A percentile compares a stretch with the other conserved stretches of the same genome.
These are phyloP conservation scores for Calonectria ilicicola DNA, from an alignment of 2,329 filamentous ascomycete genomes.

Conservation along the genomic window DNA sequence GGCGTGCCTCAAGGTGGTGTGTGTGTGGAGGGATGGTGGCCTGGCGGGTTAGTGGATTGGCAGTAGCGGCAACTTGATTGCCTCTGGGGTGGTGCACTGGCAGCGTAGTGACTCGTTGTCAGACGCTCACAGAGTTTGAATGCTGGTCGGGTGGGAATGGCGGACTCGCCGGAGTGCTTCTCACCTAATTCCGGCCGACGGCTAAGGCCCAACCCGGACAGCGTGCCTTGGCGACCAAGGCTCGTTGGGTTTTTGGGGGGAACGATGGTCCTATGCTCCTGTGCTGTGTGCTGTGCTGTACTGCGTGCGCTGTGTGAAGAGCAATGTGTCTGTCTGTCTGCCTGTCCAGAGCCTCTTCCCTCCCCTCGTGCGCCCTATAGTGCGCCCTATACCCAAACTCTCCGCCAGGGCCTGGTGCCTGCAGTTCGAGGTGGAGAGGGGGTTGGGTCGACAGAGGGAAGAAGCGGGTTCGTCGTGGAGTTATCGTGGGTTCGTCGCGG, in stretches of 20 bases:
- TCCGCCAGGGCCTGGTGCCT: background rate
- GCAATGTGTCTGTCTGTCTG: too few species aligned
- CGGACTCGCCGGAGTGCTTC: conserved; percentile 14
- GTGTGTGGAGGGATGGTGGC: conserved; percentile 15
- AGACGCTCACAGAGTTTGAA: conserved; percentile 18
- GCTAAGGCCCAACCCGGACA: conserved; percentile 9
- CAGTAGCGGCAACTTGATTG: conserved; percentile 6
- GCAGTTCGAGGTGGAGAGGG: conserved; percentile 1
- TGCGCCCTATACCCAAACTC: background rate
- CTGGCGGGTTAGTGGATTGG: conserved; percentile 2
- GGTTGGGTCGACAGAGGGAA: background rate
- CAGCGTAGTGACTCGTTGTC: conserved; percentile 10
- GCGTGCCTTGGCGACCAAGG: background rate
- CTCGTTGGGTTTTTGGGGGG: background rate
- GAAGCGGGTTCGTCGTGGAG: conserved; percentile 2
- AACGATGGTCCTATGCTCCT: background rate
- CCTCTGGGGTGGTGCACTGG: conserved; percentile 5
- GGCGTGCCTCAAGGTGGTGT: conserved; percentile 25
- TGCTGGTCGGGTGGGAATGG: conserved; percentile 10
- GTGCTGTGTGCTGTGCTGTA: too few species aligned
- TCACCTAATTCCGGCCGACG: conserved; percentile 18
- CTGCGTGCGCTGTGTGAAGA: too few species aligned
- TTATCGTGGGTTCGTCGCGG: conserved; percentile 2
- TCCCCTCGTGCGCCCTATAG: background rate
- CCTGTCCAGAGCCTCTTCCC: background rate